A percentile compares a stretch with the other conserved stretches of the same genome.
phyloP scores from a whole-genome alignment of 2,329 filamentous ascomycete genomes.

The Exophiala sp. region DNA sequence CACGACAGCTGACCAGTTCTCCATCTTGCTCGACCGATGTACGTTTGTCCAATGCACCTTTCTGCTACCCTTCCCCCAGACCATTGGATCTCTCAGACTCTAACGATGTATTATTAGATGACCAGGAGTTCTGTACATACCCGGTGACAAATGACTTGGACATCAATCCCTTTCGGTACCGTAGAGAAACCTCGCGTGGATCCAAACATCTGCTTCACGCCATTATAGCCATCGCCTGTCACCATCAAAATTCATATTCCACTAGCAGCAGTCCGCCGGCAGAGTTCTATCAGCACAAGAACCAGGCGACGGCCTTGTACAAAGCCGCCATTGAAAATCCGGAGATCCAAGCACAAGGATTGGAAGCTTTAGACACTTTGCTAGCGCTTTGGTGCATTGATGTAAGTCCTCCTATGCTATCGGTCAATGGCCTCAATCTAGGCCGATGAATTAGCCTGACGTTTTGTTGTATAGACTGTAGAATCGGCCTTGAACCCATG shows the following conservation, averaged over 20 bases:
- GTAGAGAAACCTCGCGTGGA: background rate
- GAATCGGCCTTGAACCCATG: slow-evolving; percentile 3
- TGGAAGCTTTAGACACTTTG: background rate
- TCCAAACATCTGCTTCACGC: slow-evolving; percentile 9
- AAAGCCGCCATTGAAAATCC: background rate
- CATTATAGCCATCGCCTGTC: slow-evolving; percentile 7
- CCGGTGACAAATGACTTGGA: slow-evolving; percentile 9
- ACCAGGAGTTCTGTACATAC: slow-evolving; percentile 11
- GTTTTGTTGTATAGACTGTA: background rate
- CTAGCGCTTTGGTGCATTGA: background rate
- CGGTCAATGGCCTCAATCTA: background rate
- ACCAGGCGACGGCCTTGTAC: background rate
- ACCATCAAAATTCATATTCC: slow-evolving; percentile 7
- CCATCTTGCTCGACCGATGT: slow-evolving; percentile 1
- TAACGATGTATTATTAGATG: slow-evolving; percentile 6
- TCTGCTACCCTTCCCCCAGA: too few species aligned
- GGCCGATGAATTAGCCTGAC: too few species aligned
- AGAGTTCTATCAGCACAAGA: slow-evolving; percentile 2
- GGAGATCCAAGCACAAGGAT: background rate
- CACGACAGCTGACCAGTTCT: background rate
- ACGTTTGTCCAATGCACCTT: background rate
- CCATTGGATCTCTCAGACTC: background rate
- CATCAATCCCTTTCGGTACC: slow-evolving; percentile 9
- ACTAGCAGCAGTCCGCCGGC: background rate
- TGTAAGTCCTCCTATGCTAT: background rate